These are phyloP conservation scores for Raphanus raphanistrum DNA, from an alignment of 345 rosid species.

Conservation along the genomic window DNA sequence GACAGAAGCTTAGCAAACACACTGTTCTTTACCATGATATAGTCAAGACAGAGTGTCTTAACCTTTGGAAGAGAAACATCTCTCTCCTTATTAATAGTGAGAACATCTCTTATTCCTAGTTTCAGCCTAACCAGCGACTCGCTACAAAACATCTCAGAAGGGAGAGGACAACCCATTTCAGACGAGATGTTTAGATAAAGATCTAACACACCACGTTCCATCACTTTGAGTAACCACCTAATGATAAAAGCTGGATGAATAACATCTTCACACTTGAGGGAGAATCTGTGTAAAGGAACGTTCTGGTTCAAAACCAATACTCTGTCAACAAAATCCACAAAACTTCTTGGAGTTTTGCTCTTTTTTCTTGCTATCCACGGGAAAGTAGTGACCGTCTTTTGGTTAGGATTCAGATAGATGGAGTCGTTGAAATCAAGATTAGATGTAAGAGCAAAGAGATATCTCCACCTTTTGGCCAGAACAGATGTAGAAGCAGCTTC, in stretches of 20 bases:
- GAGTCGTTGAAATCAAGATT: constrained; percentile 10
- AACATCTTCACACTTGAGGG: not conserved
- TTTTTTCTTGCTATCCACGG: not conserved
- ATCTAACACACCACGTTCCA: not conserved
- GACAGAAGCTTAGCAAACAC: not conserved
- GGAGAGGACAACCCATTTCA: not conserved
- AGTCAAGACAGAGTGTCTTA: not conserved
- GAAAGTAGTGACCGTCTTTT: not conserved
- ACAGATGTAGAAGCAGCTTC: constrained; percentile 14
- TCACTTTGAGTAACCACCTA: constrained; percentile 5
- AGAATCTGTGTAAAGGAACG: constrained; percentile 15
- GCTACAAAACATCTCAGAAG: not conserved
- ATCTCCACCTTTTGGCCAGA: constrained; percentile 1
- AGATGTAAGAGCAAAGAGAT: not conserved
- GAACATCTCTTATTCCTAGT: not conserved
- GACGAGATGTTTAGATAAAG: not conserved
- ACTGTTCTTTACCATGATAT: not conserved
- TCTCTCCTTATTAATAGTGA: not conserved
- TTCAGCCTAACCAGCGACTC: constrained; percentile 16
- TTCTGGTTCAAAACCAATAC: not conserved
- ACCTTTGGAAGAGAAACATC: constrained; percentile 8
- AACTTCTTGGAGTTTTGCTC: not conserved
- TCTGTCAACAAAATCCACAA: constrained; percentile 9
- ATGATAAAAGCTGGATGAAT: not conserved
- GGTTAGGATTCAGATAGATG: not conserved